Percentiles rank a stretch among this genome's conserved stretches.
Evolutionary conservation across 768 basidiomycete species (phyloP).

Genomic region (Amanita rimosa): DNA sequence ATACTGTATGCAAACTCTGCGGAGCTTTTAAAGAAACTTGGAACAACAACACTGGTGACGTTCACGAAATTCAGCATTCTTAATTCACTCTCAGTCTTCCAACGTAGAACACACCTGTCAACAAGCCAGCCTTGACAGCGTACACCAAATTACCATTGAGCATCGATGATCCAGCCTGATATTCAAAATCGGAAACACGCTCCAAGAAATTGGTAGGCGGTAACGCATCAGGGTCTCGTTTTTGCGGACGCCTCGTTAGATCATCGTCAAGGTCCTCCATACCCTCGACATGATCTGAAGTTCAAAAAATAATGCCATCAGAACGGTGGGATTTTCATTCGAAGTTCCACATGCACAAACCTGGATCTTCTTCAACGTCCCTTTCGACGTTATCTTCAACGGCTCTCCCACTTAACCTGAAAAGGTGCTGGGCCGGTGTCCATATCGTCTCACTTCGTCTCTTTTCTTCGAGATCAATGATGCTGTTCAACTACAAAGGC

Average conservation of each 20-base stretch:
- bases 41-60: slow-evolving; percentile 40
- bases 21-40: slow-evolving; percentile 42
- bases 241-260: slow-evolving; percentile 45
- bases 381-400: slow-evolving; percentile 29
- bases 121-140: slow-evolving; percentile 57
- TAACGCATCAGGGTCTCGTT: slow-evolving; percentile 64
- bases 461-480: slow-evolving; percentile 42
- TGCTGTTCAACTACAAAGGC: slow-evolving; percentile 45
- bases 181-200: slow-evolving; percentile 31
- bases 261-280: slow-evolving; percentile 20
- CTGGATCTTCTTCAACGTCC: slow-evolving; percentile 66
- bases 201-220: slow-evolving; percentile 57
- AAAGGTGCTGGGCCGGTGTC: slow-evolving; percentile 36
- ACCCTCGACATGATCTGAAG: slow-evolving; percentile 41
- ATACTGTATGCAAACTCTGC: slow-evolving; percentile 48
- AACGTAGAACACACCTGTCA: slow-evolving; percentile 34
- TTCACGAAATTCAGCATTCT: neutral
- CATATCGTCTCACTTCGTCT: slow-evolving; percentile 26
- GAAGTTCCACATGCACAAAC: slow-evolving; percentile 15
- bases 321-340: neutral
- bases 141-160: slow-evolving; percentile 53
- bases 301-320: neutral
- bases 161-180: slow-evolving; percentile 26
- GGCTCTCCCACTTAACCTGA: slow-evolving; percentile 32
- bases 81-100: neutral